Conservation (phyloP, 2,329 filamentous ascomycete species). For the Ascocoryne sarcoides region DNA sequence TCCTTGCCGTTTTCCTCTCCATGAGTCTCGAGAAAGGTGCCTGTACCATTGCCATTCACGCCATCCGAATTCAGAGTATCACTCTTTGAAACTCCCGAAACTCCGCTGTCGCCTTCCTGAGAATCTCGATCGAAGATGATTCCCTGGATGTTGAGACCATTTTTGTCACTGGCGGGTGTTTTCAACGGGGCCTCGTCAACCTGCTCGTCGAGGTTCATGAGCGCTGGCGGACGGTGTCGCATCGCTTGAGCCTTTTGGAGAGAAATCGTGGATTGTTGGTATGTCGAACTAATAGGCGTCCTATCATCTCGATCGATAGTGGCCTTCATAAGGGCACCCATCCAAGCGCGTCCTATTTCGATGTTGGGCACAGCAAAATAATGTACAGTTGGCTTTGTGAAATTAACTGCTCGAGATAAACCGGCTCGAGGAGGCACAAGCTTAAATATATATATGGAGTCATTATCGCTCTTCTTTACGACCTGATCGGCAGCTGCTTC, state of each 20-base stretch:
- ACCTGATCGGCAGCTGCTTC: slow-evolving; percentile 34
- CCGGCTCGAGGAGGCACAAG: slow-evolving; percentile 83
- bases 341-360: slow-evolving; percentile 85
- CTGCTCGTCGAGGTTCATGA: slow-evolving; percentile 62
- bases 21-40: background rate
- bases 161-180: slow-evolving; percentile 24
- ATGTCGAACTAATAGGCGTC: slow-evolving; percentile 76
- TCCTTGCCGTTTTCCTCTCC: background rate
- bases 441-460: slow-evolving; percentile 95
- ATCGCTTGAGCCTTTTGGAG: slow-evolving; percentile 79
- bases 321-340: slow-evolving; percentile 97
- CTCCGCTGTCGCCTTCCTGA: slow-evolving; percentile 27
- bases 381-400: slow-evolving; percentile 94
- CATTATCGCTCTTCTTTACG: slow-evolving; percentile 35
- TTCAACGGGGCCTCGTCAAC: slow-evolving; percentile 26
- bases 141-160: slow-evolving; percentile 27
- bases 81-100: slow-evolving; percentile 25
- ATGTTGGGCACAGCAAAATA: slow-evolving; percentile 95
- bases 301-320: slow-evolving; percentile 89
- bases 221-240: slow-evolving; percentile 79
- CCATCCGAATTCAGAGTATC: slow-evolving; percentile 6
- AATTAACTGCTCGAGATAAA: slow-evolving; percentile 84
- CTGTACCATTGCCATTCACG: background rate
- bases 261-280: slow-evolving; percentile 94
- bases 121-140: slow-evolving; percentile 26